Evolutionary conservation across 2,329 filamentous ascomycete genomes (phyloP).

Genomic region (Endothia cerciana): DNA sequence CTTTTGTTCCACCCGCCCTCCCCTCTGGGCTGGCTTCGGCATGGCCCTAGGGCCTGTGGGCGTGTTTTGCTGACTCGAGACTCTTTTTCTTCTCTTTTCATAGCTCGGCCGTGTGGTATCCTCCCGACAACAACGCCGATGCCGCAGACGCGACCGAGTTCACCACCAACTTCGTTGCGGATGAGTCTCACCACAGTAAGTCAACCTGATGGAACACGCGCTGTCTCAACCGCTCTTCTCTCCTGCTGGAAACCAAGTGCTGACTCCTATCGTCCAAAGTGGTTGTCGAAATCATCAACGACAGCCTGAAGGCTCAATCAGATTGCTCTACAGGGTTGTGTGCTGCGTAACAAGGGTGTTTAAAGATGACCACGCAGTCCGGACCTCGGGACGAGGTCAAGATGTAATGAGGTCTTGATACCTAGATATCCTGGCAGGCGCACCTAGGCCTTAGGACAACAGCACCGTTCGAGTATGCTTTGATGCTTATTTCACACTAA

Average conservation of each 20-base stretch:
- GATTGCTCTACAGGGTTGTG: constrained; percentile 9
- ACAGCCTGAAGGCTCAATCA: constrained; percentile 1
- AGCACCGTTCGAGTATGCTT: no score
- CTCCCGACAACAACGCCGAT: background rate
- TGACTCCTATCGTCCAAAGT: background rate
- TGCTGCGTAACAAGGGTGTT: background rate
- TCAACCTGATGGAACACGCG: background rate
- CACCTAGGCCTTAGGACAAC: no score
- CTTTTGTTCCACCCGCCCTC: background rate
- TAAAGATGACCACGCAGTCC: background rate
- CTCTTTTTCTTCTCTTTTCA: background rate
- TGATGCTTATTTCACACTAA: no score
- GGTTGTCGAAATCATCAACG: constrained; percentile 15
- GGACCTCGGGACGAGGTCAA: no score
- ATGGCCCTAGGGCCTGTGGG: background rate
- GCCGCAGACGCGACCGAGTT: constrained; percentile 5
- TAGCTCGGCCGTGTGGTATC: constrained; percentile 25
- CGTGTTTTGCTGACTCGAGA: background rate
- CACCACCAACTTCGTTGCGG: constrained; percentile 6
- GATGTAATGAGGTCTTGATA: no score
- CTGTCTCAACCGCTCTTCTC: no score
- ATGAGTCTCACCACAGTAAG: constrained; percentile 15
- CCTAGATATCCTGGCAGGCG: no score
- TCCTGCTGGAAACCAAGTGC: background rate
- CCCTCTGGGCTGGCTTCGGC: background rate